These are phyloP conservation scores for Penicillium glabrum DNA, from an alignment of 2,329 filamentous ascomycete species.

Conservation along the genomic window DNA sequence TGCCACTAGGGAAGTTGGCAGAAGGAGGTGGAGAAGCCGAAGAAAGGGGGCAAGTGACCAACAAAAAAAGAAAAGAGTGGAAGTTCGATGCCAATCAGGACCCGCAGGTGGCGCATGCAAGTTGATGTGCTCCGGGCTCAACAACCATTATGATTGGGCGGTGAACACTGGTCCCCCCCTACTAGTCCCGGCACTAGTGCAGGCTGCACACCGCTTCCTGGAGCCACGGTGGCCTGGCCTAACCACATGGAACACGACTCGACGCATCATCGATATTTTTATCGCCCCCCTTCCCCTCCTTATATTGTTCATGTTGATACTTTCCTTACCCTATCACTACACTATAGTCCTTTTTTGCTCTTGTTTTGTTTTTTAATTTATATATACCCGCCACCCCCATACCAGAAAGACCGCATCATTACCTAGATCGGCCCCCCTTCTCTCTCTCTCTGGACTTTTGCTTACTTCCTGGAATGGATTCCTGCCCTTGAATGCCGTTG, in stretches of 20 bases:
- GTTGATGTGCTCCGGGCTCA: background rate
- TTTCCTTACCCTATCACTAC: slow-evolving; percentile 10
- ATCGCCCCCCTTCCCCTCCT: slow-evolving; percentile 2
- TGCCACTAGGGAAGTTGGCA: background rate
- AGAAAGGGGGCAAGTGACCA: background rate
- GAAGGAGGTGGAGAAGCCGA: background rate
- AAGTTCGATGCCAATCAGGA: slow-evolving; percentile 7
- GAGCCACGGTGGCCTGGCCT: slow-evolving; percentile 9
- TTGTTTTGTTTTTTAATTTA: slow-evolving; percentile 6
- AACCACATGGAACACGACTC: slow-evolving; percentile 12
- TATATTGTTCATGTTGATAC: slow-evolving; percentile 1
- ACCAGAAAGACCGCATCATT: background rate
- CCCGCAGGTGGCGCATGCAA: slow-evolving; percentile 18
- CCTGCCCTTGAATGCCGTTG: slow-evolving; percentile 10
- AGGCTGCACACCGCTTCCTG: slow-evolving; percentile 11
- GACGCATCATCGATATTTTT: slow-evolving; percentile 23
- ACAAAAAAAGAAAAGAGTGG: background rate
- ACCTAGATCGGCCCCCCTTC: background rate
- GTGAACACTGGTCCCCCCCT: background rate
- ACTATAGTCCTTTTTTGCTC: slow-evolving; percentile 5
- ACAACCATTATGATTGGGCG: slow-evolving; percentile 1
- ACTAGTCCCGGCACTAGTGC: background rate
- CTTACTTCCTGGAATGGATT: slow-evolving; percentile 14
- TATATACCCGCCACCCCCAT: background rate
- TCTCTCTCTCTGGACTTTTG: slow-evolving; percentile 1